phyloP scores from a whole-genome alignment of 176 grass and related monocot genomes.

The Hordeum vulgare region DNA sequence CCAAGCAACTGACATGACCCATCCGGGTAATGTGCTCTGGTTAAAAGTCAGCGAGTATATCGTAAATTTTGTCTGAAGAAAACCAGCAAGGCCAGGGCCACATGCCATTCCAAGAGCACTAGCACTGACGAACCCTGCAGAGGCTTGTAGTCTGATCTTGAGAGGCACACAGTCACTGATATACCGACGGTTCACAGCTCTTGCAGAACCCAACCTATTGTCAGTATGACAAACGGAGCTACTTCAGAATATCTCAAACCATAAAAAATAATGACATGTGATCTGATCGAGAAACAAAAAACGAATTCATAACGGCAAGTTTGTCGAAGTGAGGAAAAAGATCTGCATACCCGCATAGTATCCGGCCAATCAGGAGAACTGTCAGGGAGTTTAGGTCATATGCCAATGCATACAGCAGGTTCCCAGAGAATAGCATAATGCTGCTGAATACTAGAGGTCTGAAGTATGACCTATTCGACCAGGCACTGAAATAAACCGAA shows the following conservation, averaged over 20 bases:
- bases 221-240: not conserved
- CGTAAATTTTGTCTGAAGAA: constrained; percentile 85
- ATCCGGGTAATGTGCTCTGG: constrained; percentile 89
- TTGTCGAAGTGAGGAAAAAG: not conserved
- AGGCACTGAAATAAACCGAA: constrained; percentile 84
- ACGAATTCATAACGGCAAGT: not conserved
- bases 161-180: constrained; percentile 92
- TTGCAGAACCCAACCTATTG: constrained; percentile 82
- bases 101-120: constrained; percentile 98
- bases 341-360: constrained; percentile 64
- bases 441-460: constrained; percentile 81
- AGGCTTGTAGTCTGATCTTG: constrained; percentile 81
- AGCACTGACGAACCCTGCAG: constrained; percentile 91
- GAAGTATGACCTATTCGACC: constrained; percentile 85
- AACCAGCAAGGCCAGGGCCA: constrained; percentile 87
- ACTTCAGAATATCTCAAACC: not conserved
- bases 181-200: constrained; percentile 91
- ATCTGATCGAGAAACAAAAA: not conserved
- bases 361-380: constrained; percentile 59
- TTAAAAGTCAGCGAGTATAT: constrained; percentile 68
- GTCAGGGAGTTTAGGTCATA: constrained; percentile 67
- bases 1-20: constrained; percentile 93
- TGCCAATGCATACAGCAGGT: constrained; percentile 69
- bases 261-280: not conserved
- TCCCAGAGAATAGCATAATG: constrained; percentile 62